Conservation (phyloP, 2,329 filamentous ascomycete genomes). For the Talaromyces sp. region DNA sequence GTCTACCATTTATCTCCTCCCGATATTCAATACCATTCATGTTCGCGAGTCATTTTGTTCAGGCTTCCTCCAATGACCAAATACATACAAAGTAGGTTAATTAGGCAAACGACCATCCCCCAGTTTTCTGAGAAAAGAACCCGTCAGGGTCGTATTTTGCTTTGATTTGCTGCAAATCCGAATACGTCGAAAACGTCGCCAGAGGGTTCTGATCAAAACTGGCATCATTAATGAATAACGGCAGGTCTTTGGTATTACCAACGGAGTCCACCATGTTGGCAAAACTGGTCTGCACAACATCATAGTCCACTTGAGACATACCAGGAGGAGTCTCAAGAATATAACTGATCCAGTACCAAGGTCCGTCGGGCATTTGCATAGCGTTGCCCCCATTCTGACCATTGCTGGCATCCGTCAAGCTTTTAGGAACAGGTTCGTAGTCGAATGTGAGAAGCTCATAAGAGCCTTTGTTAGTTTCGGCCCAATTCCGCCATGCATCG, state of each 20-base stretch:
- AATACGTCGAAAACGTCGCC: constrained; percentile 31
- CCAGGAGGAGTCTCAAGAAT: constrained; percentile 26
- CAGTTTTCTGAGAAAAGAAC: not conserved
- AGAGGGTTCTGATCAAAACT: constrained; percentile 31
- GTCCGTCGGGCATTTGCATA: constrained; percentile 36
- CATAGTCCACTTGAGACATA: constrained; percentile 25
- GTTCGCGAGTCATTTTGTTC: not conserved
- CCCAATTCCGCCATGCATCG: constrained; percentile 30
- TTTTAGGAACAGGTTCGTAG: constrained; percentile 30
- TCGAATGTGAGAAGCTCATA: constrained; percentile 29
- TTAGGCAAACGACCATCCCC: not conserved
- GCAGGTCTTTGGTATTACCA: constrained; percentile 27
- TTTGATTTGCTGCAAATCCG: constrained; percentile 37
- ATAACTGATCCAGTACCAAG: constrained; percentile 34
- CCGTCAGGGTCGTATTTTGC: constrained; percentile 37
- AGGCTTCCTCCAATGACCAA: not conserved
- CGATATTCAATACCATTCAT: not conserved
- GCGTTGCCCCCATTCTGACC: constrained; percentile 31
- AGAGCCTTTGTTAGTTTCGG: constrained; percentile 29
- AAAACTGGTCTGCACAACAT: constrained; percentile 31
- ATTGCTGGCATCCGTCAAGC: constrained; percentile 33
- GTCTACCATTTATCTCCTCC: not conserved
- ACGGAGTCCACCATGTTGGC: constrained; percentile 28
- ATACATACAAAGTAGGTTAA: not conserved
- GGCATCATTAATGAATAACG: constrained; percentile 34